Conservation (phyloP, 2,329 filamentous ascomycete genomes). For the Septoria petroselini region DNA sequence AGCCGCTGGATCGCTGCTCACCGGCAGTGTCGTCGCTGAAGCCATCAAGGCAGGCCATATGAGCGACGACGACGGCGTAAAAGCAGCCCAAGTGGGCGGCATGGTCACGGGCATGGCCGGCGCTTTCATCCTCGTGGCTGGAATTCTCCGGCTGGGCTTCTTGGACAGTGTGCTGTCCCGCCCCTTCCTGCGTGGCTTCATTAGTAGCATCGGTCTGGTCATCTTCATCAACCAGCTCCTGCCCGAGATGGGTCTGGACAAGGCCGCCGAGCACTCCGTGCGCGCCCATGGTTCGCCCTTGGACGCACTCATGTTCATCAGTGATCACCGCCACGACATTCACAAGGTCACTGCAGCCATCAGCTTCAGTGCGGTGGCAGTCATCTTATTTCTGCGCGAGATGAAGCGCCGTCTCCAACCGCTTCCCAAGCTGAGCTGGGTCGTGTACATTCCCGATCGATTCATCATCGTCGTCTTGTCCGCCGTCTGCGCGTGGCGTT, state of each 20-base stretch:
- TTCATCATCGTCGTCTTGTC: constrained; percentile 85
- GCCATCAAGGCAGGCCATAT: constrained; percentile 68
- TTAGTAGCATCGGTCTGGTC: constrained; percentile 93
- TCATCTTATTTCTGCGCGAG: constrained; percentile 83
- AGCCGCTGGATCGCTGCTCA: constrained; percentile 84
- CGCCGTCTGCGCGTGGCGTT: constrained; percentile 71
- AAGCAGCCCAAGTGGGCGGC: constrained; percentile 81
- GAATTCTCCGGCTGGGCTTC: constrained; percentile 81
- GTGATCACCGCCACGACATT: constrained; percentile 61
- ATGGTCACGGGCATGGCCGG: constrained; percentile 86
- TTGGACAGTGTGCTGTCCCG: constrained; percentile 90
- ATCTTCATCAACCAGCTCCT: constrained; percentile 94
- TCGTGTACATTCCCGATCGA: constrained; percentile 88
- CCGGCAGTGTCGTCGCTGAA: constrained; percentile 78
- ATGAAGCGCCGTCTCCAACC: constrained; percentile 78
- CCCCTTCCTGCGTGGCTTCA: constrained; percentile 91
- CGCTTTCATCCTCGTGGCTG: constrained; percentile 81
- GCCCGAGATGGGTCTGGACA: constrained; percentile 76
- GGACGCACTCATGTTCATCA: constrained; percentile 78
- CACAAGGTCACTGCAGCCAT: constrained; percentile 75
- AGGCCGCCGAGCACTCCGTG: constrained; percentile 60
- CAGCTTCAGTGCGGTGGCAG: constrained; percentile 72
- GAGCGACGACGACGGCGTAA: constrained; percentile 62
- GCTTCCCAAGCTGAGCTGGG: constrained; percentile 60
- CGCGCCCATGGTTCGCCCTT: constrained; percentile 80